Evolutionary conservation across 164 flowering plant species (phyloP), one percentile per base, ranked within the genome.

Genomic region (Nelumbo lutea): DNA sequence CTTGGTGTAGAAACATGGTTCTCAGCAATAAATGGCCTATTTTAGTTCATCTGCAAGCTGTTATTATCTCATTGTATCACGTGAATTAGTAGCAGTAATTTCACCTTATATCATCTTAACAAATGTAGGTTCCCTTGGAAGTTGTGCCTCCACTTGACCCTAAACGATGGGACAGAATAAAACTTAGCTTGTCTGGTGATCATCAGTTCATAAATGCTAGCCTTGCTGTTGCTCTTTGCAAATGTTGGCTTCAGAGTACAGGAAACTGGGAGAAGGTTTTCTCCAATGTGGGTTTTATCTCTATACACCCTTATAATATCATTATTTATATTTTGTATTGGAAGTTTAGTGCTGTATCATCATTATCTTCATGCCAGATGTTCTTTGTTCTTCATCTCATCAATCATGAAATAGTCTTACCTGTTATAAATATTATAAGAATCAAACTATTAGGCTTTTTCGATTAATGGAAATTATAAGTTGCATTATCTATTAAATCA

Each of bases 151-250:
- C 97, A 41, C 83, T 93, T 64, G 86, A 82, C 72, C 47, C 45
- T 68, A 62, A 74, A 70, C 75, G 61, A 72, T 73, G 88, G 75
- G 57, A 73, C 41, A 91, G 88, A 42, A 38, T 72, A 48, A 72
- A 80, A 69, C 91, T 92, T 68, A 73, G 92, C 66, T 82, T 92
- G 80, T 81, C 86, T 64, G 97, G 97, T 72, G 96, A 90, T 76
- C 97, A 92, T 74, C 97, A 92, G 69, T 78, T 81, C 48, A 71
- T 76, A 57, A 92, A 92, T 78, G 93, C 97, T 62, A 88, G 87
- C 59, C 94, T 92, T 75, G 96, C 96, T 67, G 84, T 88, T 67
- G 80, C 96, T 40, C 85, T 92, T 69, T 86, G 88, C 51, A 83
- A 73, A 77, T 76, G 86, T 69, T 92, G 97, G 97, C 96, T 92